phyloP scores from a whole-genome alignment of 169 alveolate genomes.

The Babesia bovis region DNA sequence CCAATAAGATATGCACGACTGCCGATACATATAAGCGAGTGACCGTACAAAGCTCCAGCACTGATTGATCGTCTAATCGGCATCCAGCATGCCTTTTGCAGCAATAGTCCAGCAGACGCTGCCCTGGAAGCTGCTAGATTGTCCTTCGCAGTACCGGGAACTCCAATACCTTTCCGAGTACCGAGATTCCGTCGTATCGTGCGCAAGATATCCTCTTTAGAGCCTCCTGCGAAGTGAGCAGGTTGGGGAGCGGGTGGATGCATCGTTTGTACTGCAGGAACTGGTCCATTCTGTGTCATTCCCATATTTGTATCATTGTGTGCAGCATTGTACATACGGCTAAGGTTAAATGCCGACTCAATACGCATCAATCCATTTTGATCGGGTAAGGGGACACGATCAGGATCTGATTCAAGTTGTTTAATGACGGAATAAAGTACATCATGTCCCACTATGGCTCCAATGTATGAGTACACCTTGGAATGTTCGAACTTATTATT shows the following conservation, averaged over 20 bases:
- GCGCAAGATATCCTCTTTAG: slow-evolving; percentile 62
- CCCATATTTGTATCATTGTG: slow-evolving; percentile 31
- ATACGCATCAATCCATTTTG: slow-evolving; percentile 83
- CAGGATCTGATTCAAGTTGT: slow-evolving; percentile 82
- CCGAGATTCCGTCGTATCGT: slow-evolving; percentile 61
- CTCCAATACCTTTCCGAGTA: slow-evolving; percentile 9
- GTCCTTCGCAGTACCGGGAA: background rate
- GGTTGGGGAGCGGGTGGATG: background rate
- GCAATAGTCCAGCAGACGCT: slow-evolving; percentile 66
- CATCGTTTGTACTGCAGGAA: background rate
- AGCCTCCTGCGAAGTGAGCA: slow-evolving; percentile 18
- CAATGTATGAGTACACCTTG: slow-evolving; percentile 84
- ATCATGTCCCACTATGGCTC: slow-evolving; percentile 87
- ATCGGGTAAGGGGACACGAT: slow-evolving; percentile 80
- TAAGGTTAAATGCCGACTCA: slow-evolving; percentile 83
- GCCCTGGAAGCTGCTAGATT: slow-evolving; percentile 31
- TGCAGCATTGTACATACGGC: slow-evolving; percentile 69
- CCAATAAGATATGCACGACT: slow-evolving; percentile 83
- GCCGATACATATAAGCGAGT: slow-evolving; percentile 81
- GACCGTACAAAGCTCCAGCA: slow-evolving; percentile 80
- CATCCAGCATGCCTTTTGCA: slow-evolving; percentile 77
- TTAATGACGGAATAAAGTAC: slow-evolving; percentile 79
- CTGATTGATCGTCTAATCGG: slow-evolving; percentile 75
- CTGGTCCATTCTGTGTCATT: slow-evolving; percentile 3
- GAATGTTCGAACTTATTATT: slow-evolving; percentile 85